Evolutionary conservation across 805 yeast species (phyloP), one percentile per base, ranked within the genome.

Genomic region (Starmerella ratchasimensis): DNA sequence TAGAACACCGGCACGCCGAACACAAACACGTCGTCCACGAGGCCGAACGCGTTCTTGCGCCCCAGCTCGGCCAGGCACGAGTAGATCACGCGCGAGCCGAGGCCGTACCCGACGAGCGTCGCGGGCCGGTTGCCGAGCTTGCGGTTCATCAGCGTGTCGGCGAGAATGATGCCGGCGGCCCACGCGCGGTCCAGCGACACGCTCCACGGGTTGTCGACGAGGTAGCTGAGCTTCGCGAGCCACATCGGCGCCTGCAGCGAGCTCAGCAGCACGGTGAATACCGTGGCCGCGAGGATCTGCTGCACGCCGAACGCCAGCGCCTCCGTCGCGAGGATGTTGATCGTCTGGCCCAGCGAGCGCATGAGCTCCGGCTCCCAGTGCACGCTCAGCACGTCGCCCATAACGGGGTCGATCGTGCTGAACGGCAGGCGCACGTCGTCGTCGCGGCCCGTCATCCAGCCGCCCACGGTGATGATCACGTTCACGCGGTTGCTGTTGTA

Each of bases 331-430:
- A 90, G 67, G 50, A 90, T 86, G 45, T 74, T 73, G 46, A 90
- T 88, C 0, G 98, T 90, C 58, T 90, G 96, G 55, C 99, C 99
- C 71, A 81, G 83, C 38, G 94, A 80, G 44, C 74, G 77, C 51
- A 90, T 72, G 90, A 90, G 82, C 48, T 90, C 98, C 0, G 99
- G 99, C 58, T 90, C 99, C 98, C 98, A 90, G 33, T 81, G 62
- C 6, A 90, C 64, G 0, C 97, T 83, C 50, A 79, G 81, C 48
- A 90, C 61, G 56, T 90, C 99, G 14, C 99, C 99, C 88, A 88
- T 84, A 0, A 88, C 82, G 0, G 98, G 98, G 54, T 93, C 98
- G 7, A 90, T 80, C 0, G 98, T 90, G 1, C 94, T 80, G 54
- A 86, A 90, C 2, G 98, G 98, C 45, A 90, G 68, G 54, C 99